Conservation (phyloP, 352 stramenopile genomes). For the Pythium phragmiticola region DNA sequence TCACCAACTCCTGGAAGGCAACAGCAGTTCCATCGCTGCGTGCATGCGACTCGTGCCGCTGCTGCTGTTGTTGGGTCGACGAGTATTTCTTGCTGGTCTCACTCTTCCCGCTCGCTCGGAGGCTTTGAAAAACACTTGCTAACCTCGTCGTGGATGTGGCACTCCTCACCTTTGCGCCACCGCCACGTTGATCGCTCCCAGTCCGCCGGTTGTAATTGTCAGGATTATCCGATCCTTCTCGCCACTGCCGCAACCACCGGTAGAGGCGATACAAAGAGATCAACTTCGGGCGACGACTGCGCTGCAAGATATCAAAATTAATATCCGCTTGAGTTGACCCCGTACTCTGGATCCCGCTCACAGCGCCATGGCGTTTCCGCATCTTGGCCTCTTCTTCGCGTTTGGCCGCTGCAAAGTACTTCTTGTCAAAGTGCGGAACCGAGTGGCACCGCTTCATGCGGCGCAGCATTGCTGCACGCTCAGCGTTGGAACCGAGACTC, state of each 20-base stretch:
- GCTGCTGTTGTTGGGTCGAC: slow-evolving; percentile 20
- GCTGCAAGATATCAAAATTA: slow-evolving; percentile 61
- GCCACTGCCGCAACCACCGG: slow-evolving; percentile 37
- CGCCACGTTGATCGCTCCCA: background rate
- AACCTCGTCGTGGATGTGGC: background rate
- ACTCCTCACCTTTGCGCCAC: background rate
- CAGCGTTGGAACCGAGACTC: background rate
- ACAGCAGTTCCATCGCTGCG: slow-evolving; percentile 21
- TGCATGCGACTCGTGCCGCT: background rate
- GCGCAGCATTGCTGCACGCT: slow-evolving; percentile 14
- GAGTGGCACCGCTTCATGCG: slow-evolving; percentile 48
- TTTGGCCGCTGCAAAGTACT: slow-evolving; percentile 42
- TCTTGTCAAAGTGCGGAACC: slow-evolving; percentile 39
- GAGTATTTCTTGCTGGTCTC: slow-evolving; percentile 13
- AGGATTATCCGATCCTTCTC: background rate
- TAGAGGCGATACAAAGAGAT: slow-evolving; percentile 44
- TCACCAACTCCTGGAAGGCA: slow-evolving; percentile 43
- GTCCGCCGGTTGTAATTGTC: background rate
- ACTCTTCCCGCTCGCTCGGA: slow-evolving; percentile 9
- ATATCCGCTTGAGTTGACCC: slow-evolving; percentile 32
- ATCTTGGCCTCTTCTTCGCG: slow-evolving; percentile 25
- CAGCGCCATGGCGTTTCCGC: background rate
- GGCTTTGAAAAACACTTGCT: background rate
- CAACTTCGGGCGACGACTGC: slow-evolving; percentile 46
- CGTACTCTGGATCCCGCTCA: slow-evolving; percentile 30